Evolutionary conservation across 192 early-diverging fungal genomes (phyloP), one percentile per base, ranked within the genome.

Genomic region (Coemansia erecta): DNA sequence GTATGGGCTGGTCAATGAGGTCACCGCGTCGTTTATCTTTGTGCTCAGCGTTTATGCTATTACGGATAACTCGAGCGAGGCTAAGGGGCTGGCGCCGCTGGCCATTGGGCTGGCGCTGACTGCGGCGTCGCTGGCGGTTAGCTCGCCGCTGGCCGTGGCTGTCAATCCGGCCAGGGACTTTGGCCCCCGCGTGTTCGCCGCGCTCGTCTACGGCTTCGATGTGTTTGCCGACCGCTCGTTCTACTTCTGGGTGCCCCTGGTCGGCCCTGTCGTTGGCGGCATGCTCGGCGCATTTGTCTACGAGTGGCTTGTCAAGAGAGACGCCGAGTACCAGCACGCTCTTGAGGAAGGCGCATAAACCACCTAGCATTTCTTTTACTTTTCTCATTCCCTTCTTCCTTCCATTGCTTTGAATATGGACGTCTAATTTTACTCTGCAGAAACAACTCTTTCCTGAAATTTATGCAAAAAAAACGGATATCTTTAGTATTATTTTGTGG

Each of bases 151-250:
- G 13, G 72, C 66, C 12, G 72, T 84, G 49, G 82, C 80, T 18
- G 52, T 89, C 10, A 91, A 91, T 44, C 86, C 85, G 31, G 90
- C 90, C 1, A 82, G 90, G 63, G 90, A 91, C 70, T 78, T 89
- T 73, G 90, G 85, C 8, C 87, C 88, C 10, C 84, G 90, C 31
- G 61, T 87, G 14, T 89, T 89, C 61, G 82, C 85, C 10, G 68
- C 81, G 6, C 48, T 86, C 19, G 76, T 72, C 39, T 91, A 85
- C 70, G 87, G 87, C 28, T 13, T 70, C 13, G 72, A 72, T 9
- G 86, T 84, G 9, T 89, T 90, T 66, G 58, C 82, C 24, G 80
- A 81, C 21, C 57, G 60, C 57, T 54, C 73, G 31, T 85, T 81
- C 66, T 90, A 89, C 64, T 82, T 83, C 52, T 85, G 84, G 77